A percentile compares a stretch with the other conserved stretches of the same genome.
These are phyloP conservation scores for Polygonum aviculare DNA, from an alignment of 148 eudicot genomes.

Conservation along the genomic window DNA sequence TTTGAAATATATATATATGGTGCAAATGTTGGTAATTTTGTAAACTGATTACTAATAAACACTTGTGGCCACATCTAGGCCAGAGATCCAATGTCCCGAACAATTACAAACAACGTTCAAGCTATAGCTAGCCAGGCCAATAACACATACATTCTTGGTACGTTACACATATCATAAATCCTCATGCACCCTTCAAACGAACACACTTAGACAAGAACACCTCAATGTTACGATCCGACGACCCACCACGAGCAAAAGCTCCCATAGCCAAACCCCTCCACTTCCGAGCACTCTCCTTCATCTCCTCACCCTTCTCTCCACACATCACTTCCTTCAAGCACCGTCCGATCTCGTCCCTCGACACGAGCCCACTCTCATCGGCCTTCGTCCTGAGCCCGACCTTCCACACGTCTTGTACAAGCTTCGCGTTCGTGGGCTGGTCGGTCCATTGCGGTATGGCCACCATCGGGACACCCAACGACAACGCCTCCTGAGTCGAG, in stretches of 20 bases:
- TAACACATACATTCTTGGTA: too few species aligned
- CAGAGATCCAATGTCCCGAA: too few species aligned
- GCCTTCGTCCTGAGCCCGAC: conserved; percentile 26
- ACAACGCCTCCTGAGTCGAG: conserved; percentile 44
- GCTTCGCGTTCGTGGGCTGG: conserved; percentile 42
- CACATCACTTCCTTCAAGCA: conserved; percentile 34
- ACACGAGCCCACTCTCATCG: conserved; percentile 23
- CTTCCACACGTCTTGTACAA: conserved; percentile 31
- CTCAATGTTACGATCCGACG: conserved; percentile 33
- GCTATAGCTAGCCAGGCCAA: too few species aligned
- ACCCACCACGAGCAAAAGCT: conserved; percentile 39
- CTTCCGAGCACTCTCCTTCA: conserved; percentile 21
- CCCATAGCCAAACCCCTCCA: conserved; percentile 29
- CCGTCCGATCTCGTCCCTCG: conserved; percentile 20
- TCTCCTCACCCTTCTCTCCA: conserved; percentile 22
- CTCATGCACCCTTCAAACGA: not conserved
- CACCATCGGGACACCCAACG: conserved; percentile 42
- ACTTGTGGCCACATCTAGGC: too few species aligned
- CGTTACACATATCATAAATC: too few species aligned
- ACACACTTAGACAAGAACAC: conserved; percentile 12
- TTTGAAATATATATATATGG: too few species aligned
- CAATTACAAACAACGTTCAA: too few species aligned
- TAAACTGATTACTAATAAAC: too few species aligned
- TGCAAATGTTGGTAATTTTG: too few species aligned
- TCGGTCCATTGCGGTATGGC: conserved; percentile 43